Conservation (phyloP, 169 alveolate species). For the Cryptosporidium ubiquitum region DNA sequence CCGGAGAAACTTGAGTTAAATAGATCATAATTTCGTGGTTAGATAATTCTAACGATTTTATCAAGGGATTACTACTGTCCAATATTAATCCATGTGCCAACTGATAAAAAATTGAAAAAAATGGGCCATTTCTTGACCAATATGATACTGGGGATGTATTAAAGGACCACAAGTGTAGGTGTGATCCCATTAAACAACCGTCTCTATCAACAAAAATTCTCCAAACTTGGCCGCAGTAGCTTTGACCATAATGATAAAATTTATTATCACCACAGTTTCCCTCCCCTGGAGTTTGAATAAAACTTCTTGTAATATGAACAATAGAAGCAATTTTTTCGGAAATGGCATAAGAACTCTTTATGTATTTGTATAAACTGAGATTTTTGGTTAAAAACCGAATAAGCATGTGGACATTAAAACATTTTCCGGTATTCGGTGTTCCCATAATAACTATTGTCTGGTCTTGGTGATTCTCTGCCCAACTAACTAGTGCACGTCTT, state of each 20-base stretch:
- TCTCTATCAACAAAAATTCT: constrained; percentile 62
- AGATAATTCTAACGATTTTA: constrained; percentile 11
- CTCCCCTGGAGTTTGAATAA: constrained; percentile 68
- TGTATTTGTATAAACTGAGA: constrained; percentile 54
- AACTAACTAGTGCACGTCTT: constrained; percentile 44
- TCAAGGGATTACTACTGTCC: constrained; percentile 43
- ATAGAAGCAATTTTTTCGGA: constrained; percentile 49
- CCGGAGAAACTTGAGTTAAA: constrained; percentile 52
- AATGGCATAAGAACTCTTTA: constrained; percentile 52
- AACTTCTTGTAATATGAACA: constrained; percentile 55
- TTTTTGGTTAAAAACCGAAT: constrained; percentile 55
- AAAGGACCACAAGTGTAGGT: constrained; percentile 47
- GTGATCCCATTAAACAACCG: constrained; percentile 34
- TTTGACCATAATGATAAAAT: constrained; percentile 27
- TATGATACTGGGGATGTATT: constrained; percentile 41
- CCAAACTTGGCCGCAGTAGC: constrained; percentile 61
- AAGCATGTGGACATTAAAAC: constrained; percentile 59
- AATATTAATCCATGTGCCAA: constrained; percentile 63
- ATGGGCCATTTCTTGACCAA: constrained; percentile 31
- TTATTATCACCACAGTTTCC: constrained; percentile 6
- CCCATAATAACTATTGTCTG: constrained; percentile 63
- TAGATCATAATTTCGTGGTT: constrained; percentile 24
- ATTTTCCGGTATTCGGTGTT: constrained; percentile 47
- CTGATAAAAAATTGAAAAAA: constrained; percentile 63
- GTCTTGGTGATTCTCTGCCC: constrained; percentile 48